Evolutionary conservation across 148 eudicot species (phyloP).

Genomic region (Pouteria glomerata): DNA sequence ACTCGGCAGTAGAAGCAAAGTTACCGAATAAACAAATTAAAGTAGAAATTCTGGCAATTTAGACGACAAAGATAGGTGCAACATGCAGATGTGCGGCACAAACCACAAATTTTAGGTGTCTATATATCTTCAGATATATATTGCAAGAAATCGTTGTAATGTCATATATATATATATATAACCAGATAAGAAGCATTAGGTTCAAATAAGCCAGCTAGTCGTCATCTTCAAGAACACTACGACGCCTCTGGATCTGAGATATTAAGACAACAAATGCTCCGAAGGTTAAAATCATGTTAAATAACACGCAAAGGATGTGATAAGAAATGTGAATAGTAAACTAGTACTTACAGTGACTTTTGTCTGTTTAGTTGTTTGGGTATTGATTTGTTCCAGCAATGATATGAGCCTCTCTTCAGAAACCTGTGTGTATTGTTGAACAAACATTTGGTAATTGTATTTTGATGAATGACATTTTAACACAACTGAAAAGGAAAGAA

Average conservation of each 20-base stretch:
- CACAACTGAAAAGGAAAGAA: background rate
- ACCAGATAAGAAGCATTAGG: background rate
- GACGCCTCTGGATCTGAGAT: conserved; percentile 94
- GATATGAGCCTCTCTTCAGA: conserved; percentile 91
- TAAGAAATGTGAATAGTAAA: conserved; percentile 1
- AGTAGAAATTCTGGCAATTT: background rate
- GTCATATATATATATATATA: background rate
- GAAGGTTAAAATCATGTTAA: conserved; percentile 4
- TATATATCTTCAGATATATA: background rate
- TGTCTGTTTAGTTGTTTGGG: conserved; percentile 85
- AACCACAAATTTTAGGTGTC: background rate
- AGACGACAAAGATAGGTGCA: background rate
- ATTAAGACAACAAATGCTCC: conserved; percentile 6
- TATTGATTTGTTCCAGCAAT: conserved; percentile 90
- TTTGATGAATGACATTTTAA: background rate
- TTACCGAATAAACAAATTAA: background rate
- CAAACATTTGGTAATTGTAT: too few relatives aligned
- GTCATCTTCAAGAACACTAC: conserved; percentile 91
- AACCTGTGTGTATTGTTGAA: conserved; percentile 38
- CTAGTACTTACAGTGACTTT: conserved; percentile 77
- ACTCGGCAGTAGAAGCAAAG: background rate
- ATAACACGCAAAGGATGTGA: background rate
- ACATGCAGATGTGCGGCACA: background rate
- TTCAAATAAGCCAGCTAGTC: conserved; percentile 42
- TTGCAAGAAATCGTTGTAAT: background rate